Evolutionary conservation across 1,284 basidiomycete species (phyloP), one percentile per base, ranked within the genome.

Genomic region (Leccinum solheimii): DNA sequence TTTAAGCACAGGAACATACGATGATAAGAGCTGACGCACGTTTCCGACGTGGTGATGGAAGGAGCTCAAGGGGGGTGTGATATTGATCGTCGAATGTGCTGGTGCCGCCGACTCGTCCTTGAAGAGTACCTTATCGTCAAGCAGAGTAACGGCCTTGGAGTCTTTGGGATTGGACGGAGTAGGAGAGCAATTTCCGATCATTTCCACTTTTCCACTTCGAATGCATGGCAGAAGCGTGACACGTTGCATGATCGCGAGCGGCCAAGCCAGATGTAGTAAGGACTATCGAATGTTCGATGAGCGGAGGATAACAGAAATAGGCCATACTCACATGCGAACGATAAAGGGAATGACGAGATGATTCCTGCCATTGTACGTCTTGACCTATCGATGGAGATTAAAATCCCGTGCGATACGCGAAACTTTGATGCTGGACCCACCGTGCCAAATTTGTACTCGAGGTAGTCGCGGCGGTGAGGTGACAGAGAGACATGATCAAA

Each of bases 361-460:
- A 77, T 93, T 93, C 57, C 91, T 82, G 5, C 85, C 89, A 92
- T 27, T 27, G 27, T 27, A 27, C 38, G 79, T 81, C 74, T 88
- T 89, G 69, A 87, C 78, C 75, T 83, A 52, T 13, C 10, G 56
- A 51, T 23, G 49, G 1, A 10, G 0, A n/a, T 64, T 58, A 60
- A 21, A 30, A 55, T 7, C 59, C 57, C 14, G 23, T n/a, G 9
- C 5, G 38, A 54, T 54, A 21, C 32, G 0, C 1, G 55, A 61
- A 27, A 21, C 10, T 5, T 23, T 4, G 8, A 13, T 21, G 43
- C 3, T 23, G 7, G 36, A 74, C 77, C 23, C 53, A 81, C 81
- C 51, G 90, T 92, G 36, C 89, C 90, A 76, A 93, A 92, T 66
- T 86, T 87, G 78, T 92, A 91, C 73, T 94, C 91, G 55, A 94